phyloP scores from a whole-genome alignment of 148 eudicot species.

The Amaranthus palmeri region DNA sequence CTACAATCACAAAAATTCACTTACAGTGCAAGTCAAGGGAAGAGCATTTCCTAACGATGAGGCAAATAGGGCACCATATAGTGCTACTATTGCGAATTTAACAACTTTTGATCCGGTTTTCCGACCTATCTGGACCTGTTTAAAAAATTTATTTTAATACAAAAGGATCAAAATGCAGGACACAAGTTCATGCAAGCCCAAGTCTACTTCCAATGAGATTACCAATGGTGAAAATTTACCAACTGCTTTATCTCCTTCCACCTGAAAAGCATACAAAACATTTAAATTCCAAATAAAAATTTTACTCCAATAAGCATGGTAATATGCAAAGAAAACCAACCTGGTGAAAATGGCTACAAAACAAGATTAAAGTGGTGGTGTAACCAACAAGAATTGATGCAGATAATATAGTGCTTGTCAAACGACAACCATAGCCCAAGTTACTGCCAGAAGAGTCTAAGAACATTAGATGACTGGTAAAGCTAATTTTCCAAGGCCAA shows the following conservation, averaged over 20 bases:
- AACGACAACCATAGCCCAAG: slow-evolving; percentile 25
- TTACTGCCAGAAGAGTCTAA: slow-evolving; percentile 32
- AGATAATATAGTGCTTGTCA: slow-evolving; percentile 51
- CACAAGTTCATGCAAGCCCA: not conserved
- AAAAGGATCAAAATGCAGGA: not conserved
- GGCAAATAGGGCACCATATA: slow-evolving; percentile 45
- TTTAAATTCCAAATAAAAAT: not conserved
- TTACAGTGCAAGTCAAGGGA: slow-evolving; percentile 68
- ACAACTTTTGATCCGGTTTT: slow-evolving; percentile 58
- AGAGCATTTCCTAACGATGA: slow-evolving; percentile 53
- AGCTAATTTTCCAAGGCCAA: not conserved
- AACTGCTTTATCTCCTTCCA: slow-evolving; percentile 72
- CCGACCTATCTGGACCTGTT: slow-evolving; percentile 77
- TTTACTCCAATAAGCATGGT: not conserved
- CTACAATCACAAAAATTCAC: slow-evolving; percentile 15
- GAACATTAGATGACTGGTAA: slow-evolving; percentile 7
- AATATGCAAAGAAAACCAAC: slow-evolving; percentile 29
- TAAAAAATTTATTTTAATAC: not conserved
- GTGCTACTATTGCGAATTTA: slow-evolving; percentile 40
- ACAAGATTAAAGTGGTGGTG: slow-evolving; percentile 81
- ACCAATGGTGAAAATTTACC: slow-evolving; percentile 90
- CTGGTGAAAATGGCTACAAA: slow-evolving; percentile 99
- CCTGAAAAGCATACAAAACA: slow-evolving; percentile 32
- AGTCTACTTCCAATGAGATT: slow-evolving; percentile 18
- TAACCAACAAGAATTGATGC: slow-evolving; percentile 78